Evolutionary conservation across 2,329 filamentous ascomycete genomes (phyloP), one percentile per base, ranked within the genome.

Genomic region (Arthrinium puccinioides): DNA sequence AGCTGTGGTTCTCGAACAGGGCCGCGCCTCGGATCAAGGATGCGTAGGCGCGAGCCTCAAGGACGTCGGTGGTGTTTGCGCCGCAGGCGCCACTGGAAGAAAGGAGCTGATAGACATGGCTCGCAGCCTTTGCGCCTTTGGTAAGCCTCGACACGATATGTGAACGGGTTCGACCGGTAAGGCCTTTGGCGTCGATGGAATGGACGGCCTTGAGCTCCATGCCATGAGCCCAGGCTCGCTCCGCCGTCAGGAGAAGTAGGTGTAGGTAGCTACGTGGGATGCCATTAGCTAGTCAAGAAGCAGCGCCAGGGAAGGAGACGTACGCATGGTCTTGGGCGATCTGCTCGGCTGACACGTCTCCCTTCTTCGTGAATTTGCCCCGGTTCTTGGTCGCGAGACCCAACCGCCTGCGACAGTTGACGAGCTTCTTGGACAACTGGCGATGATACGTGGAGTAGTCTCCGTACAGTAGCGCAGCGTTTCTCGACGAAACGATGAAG

Each of bases 151-250:
- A 94, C 39, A 94, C 78, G 26, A 97, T 92, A 60, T 98, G 90
- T 37, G 83, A 83, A 54, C 88, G 81, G 14, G 86, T 84, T 36
- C 83, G 79, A 42, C 88, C 84, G 20, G 81, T 76, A 45, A 95
- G 84, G 33, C 81, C 82, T 59, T 87, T 85, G 43, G 82, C 79
- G 50, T 92, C 87, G 50, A 84, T 75, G 26, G 85, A 77, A 57
- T 94, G 87, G 15, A 78, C 69, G 4, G 87, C 76, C 63, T 94
- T 96, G 74, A 96, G 87, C 56, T 84, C 80, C 88, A 97, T 94
- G 40, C 89, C 90, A 60, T 95, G 83, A 25, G 92, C 90, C 87
- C 88, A 97, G 36, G 89, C 87, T 46, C 92, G 78, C 66, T 98
- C 92, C 43, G 89, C 81, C 26, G 80, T 85, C 53, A 96, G 78